Base-by-base conservation (phyloP, 1,284 basidiomycete genomes). In the Xerocomus amazonicus region DNA sequence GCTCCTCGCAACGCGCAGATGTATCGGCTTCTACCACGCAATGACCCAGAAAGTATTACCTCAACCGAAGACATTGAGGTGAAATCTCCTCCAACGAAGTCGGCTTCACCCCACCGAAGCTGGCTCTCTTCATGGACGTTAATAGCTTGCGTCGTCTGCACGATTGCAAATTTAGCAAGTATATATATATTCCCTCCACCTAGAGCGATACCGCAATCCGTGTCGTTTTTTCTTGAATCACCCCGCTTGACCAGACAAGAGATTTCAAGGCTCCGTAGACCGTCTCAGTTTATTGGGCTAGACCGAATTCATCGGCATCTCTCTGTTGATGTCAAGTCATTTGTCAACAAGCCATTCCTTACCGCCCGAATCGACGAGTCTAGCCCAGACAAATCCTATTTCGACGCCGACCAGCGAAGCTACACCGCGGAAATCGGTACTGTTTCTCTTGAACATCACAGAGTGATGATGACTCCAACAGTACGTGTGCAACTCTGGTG, bases 291-390 rank as follows among this genome's bases (percentile, higher is more conserved):
- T 16, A 39, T 52, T 26, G 47, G 51, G 35, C 33, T 52, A 23
- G 34, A 50, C 23, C 38, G 51, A 23, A 52, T 52, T 29, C 51
- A 45, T 14, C 9, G 6, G 23, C 31, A 52, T 37, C 39, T 52
- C 16, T 45, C 47, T n/a, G 37, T 19, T 8, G 38, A 45, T 26
- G 43, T 45, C 19, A 29, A 41, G 13, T 47, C 51, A 17, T 52
- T 52, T 38, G 9, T 33, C 47, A 50, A 52, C 34, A 45, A 45
- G 14, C 51, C 51, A n/a, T 50, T 50, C n/a, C 34, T 52, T 29
- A 52, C 38, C 17, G 38, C 51, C 6, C 47, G 34, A 17, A 12
- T 52, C 7, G 43, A 52, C 14, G 39, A 26, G n/a, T 52, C 47
- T 3, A 16, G 14, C 8, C 47, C 51, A 23, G 38, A 45, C 5